A percentile compares a stretch with the other conserved stretches of the same genome.
phyloP scores from a whole-genome alignment of 2,329 filamentous ascomycete genomes.

The Ophiostoma ips region DNA sequence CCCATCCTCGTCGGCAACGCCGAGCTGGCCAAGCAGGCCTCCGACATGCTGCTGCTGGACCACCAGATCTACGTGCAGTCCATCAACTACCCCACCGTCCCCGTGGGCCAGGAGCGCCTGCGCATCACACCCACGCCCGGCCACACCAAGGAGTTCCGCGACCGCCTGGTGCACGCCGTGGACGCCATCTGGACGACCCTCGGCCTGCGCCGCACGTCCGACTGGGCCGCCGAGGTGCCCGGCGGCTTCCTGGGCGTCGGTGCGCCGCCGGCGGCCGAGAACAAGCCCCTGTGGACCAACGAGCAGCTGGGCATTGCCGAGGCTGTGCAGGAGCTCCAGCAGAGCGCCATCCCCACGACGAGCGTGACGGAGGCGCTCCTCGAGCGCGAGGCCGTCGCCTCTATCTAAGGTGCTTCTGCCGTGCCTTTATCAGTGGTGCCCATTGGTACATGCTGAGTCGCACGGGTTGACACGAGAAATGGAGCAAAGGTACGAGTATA shows the following conservation, averaged over 20 bases:
- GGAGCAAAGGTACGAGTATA: too few relatives aligned
- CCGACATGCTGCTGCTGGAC: conserved; percentile 78
- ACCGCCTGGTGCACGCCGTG: conserved; percentile 71
- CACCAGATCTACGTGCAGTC: conserved; percentile 95
- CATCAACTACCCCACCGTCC: conserved; percentile 98
- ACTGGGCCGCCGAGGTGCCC: conserved; percentile 61
- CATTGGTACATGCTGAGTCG: too few relatives aligned
- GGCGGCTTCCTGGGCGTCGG: conserved; percentile 95
- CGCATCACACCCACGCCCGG: conserved; percentile 93
- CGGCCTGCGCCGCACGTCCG: conserved; percentile 78
- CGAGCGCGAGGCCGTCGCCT: conserved; percentile 31
- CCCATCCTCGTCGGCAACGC: conserved; percentile 90
- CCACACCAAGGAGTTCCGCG: conserved; percentile 70
- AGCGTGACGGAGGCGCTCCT: conserved; percentile 45
- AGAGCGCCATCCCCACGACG: conserved; percentile 26
- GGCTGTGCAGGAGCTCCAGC: conserved; percentile 42
- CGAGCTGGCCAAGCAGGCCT: conserved; percentile 80
- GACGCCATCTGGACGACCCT: conserved; percentile 82
- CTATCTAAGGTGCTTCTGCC: too few relatives aligned
- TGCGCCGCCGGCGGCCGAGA: conserved; percentile 45
- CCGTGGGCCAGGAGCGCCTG: conserved; percentile 91
- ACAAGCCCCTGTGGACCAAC: conserved; percentile 79
- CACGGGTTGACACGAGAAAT: too few relatives aligned
- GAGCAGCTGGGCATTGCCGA: conserved; percentile 68
- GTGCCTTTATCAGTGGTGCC: too few relatives aligned